Conservation (phyloP, 2,329 filamentous ascomycete species). For the Colletotrichum sojae region DNA sequence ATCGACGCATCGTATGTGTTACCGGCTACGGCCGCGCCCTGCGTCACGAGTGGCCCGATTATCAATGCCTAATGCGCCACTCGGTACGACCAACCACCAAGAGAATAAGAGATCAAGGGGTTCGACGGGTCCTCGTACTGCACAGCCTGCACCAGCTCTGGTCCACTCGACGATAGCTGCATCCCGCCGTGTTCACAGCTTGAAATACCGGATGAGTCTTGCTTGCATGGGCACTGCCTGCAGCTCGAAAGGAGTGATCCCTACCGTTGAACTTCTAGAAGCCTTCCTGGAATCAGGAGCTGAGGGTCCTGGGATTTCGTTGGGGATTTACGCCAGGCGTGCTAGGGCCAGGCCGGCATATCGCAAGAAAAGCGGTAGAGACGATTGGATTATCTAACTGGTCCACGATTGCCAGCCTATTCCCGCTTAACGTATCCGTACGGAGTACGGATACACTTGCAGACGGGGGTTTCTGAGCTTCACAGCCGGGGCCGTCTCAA, state of each 20-base stretch:
- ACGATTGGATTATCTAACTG: neutral
- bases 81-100: neutral
- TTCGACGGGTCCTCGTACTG: neutral
- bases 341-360: no score
- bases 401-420: neutral
- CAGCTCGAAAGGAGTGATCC: conserved; percentile 1
- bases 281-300: conserved; percentile 25
- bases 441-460: neutral
- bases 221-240: conserved; percentile 3
- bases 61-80: neutral
- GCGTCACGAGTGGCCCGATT: neutral
- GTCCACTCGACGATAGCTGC: neutral
- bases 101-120: neutral
- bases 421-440: neutral
- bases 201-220: conserved; percentile 7
- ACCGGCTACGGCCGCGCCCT: neutral
- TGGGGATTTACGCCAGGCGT: neutral
- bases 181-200: neutral
- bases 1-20: conserved; percentile 1
- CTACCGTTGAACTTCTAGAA: conserved; percentile 30
- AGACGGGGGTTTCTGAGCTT: conserved; percentile 13
- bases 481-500: conserved; percentile 30
- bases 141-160: neutral
- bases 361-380: neutral
- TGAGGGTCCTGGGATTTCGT: conserved; percentile 6